Evolutionary conservation across 2,329 filamentous ascomycete species (phyloP).

Genomic region (Nemania diffusa): DNA sequence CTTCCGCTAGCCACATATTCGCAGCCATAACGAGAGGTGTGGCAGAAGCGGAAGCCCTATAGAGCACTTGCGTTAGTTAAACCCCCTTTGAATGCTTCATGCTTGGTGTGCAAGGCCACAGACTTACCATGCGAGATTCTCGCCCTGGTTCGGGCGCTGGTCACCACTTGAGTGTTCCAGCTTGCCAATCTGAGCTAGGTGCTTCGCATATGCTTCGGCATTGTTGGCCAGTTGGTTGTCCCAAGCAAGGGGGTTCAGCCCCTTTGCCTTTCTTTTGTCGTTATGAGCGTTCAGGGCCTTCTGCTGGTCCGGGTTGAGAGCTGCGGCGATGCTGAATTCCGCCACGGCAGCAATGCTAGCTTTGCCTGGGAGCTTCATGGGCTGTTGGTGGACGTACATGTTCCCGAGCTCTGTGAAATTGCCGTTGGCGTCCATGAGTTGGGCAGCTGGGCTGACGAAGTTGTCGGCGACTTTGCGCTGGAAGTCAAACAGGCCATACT

Average conservation of each 20-base stretch:
- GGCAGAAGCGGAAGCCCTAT: conserved; percentile 36
- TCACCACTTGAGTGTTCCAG: conserved; percentile 46
- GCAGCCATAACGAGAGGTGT: conserved; percentile 43
- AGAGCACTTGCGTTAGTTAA: neutral
- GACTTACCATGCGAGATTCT: conserved; percentile 50
- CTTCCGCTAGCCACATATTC: conserved; percentile 50
- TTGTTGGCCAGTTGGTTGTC: conserved; percentile 45
- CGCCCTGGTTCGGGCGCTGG: conserved; percentile 47
- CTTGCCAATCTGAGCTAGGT: conserved; percentile 45
- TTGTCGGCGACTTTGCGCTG: conserved; percentile 55
- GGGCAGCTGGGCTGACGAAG: conserved; percentile 58
- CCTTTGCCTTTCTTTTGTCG: conserved; percentile 43
- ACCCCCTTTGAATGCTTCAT: neutral
- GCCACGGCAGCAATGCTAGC: conserved; percentile 12
- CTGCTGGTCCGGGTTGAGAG: conserved; percentile 40
- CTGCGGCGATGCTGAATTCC: conserved; percentile 31
- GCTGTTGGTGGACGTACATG: conserved; percentile 42
- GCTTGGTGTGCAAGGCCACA: conserved; percentile 13
- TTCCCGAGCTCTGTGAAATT: conserved; percentile 51
- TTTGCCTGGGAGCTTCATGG: conserved; percentile 39
- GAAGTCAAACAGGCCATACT: conserved; percentile 59
- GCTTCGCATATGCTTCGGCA: conserved; percentile 46
- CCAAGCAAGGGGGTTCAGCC: conserved; percentile 44
- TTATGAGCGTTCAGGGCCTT: conserved; percentile 47
- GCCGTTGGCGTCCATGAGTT: conserved; percentile 57